phyloP scores from a whole-genome alignment of 2,329 filamentous ascomycete species.

The Chaetothyriales sp. region DNA sequence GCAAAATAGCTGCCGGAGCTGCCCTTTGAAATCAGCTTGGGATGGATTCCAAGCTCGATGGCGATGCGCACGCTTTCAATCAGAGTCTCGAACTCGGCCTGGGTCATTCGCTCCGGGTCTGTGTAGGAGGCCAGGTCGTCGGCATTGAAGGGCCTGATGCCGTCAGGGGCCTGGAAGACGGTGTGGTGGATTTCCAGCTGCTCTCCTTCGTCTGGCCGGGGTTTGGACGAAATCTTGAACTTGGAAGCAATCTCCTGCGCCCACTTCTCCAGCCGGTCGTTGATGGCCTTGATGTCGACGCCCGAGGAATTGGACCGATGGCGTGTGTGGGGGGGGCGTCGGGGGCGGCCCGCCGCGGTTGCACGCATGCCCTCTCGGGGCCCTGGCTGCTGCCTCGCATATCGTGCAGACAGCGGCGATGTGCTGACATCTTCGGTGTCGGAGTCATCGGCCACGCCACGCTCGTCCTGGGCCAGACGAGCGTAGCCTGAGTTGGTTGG shows the following conservation, averaged over 20 bases:
- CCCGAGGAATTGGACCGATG: constrained; percentile 63
- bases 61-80: constrained; percentile 82
- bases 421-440: constrained; percentile 44
- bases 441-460: constrained; percentile 51
- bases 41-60: constrained; percentile 82
- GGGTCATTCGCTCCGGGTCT: constrained; percentile 55
- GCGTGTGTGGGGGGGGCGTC: constrained; percentile 38
- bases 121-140: constrained; percentile 53
- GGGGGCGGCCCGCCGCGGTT: constrained; percentile 29
- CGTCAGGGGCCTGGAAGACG: constrained; percentile 87
- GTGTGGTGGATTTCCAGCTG: constrained; percentile 92
- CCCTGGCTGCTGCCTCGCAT: constrained; percentile 51
- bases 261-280: constrained; percentile 87
- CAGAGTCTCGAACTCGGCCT: constrained; percentile 69
- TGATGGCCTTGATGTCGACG: constrained; percentile 96
- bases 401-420: constrained; percentile 47
- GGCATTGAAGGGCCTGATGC: constrained; percentile 63
- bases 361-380: constrained; percentile 46
- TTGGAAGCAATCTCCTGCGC: constrained; percentile 95
- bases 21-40: constrained; percentile 90
- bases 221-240: constrained; percentile 75
- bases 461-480: constrained; percentile 55
- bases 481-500: constrained; percentile 72
- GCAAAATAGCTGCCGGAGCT: constrained; percentile 98
- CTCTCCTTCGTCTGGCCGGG: constrained; percentile 64